These are phyloP conservation scores for Rhododendron kiyosumense DNA, from an alignment of 148 eudicot genomes.

Conservation along the genomic window DNA sequence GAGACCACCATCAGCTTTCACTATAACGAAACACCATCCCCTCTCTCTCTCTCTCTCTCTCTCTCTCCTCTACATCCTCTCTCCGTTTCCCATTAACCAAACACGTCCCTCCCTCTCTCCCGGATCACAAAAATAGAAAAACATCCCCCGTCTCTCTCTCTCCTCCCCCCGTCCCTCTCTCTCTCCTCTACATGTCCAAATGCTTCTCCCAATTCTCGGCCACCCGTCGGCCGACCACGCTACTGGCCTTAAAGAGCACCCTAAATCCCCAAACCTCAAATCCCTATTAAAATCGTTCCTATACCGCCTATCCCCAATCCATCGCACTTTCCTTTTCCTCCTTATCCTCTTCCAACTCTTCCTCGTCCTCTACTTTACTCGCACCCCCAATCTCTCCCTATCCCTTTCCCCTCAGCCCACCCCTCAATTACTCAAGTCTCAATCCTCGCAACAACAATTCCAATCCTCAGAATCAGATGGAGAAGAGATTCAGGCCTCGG, in stretches of 20 bases:
- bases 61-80: background rate
- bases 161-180: background rate
- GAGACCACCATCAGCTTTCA: too few relatives aligned
- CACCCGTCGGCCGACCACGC: background rate
- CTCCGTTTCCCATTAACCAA: background rate
- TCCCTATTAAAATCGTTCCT: constrained; percentile 14
- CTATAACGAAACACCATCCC: background rate
- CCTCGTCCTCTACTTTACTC: constrained; percentile 30
- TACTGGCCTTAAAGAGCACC: constrained; percentile 18
- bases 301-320: background rate
- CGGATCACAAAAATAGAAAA: background rate
- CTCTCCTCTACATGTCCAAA: background rate
- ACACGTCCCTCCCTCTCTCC: background rate
- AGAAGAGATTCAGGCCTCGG: background rate
- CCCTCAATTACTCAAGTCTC: too few relatives aligned
- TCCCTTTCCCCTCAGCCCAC: background rate
- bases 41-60: background rate
- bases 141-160: background rate
- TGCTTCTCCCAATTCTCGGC: background rate
- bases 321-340: constrained; percentile 36
- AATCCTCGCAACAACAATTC: background rate
- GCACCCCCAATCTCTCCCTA: constrained; percentile 24
- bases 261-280: constrained; percentile 21
- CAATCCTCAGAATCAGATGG: background rate
- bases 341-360: constrained; percentile 55